phyloP scores from a whole-genome alignment of 257 asterid species.

The Osmanthus fragrans region DNA sequence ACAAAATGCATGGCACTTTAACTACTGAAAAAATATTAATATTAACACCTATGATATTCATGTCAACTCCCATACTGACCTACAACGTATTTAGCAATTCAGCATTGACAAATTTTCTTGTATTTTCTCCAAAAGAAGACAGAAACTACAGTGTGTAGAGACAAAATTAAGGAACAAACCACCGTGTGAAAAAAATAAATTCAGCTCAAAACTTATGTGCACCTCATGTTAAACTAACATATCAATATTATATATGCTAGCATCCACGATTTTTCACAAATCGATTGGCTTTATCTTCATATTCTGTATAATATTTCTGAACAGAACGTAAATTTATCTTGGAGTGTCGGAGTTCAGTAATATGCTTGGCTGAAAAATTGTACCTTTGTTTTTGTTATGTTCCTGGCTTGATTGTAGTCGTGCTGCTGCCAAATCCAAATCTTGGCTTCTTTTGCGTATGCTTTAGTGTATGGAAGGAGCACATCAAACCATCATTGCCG shows the following conservation, averaged over 20 bases:
- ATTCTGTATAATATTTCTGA: not conserved
- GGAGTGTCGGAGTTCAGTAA: not conserved
- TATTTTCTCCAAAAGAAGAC: too few species aligned
- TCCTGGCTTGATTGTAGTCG: slow-evolving; percentile 21
- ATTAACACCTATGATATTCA: not conserved
- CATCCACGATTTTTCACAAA: too few species aligned
- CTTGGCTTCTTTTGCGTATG: slow-evolving; percentile 36
- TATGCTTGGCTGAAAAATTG: not conserved
- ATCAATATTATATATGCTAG: too few species aligned
- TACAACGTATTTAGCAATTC: too few species aligned
- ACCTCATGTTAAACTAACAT: too few species aligned
- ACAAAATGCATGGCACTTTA: not conserved
- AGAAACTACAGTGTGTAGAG: too few species aligned
- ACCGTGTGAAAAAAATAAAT: too few species aligned
- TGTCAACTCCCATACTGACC: not conserved
- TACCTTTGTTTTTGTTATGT: slow-evolving; percentile 31
- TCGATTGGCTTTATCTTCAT: not conserved
- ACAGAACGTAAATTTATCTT: not conserved
- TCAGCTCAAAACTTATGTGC: too few species aligned
- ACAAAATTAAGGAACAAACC: too few species aligned
- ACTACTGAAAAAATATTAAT: too few species aligned
- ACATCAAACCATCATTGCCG: slow-evolving; percentile 29
- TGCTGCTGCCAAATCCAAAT: slow-evolving; percentile 30
- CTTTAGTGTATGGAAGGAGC: slow-evolving; percentile 33
- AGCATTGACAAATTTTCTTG: too few species aligned